A percentile compares a stretch with the other conserved stretches of the same genome.
Conservation (phyloP, 2,329 filamentous ascomycete genomes). For the Nothopassalora personata region DNA sequence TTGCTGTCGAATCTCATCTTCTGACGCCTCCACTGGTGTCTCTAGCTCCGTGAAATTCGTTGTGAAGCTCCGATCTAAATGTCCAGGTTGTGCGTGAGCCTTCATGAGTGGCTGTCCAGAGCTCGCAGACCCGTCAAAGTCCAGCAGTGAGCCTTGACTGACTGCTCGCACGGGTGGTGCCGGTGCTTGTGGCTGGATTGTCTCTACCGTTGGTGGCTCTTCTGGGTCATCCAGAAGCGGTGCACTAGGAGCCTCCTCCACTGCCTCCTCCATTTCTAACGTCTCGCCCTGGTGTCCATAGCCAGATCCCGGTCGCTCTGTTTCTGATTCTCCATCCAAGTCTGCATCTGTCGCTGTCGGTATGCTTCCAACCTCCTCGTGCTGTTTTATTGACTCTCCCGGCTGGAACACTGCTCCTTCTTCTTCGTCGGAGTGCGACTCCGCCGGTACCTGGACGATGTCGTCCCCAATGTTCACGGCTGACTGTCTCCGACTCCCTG, state of each 20-base stretch:
- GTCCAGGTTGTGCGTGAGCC: constrained; percentile 12
- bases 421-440: constrained; percentile 18
- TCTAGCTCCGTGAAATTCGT: constrained; percentile 30
- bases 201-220: constrained; percentile 25
- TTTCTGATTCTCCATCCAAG: constrained; percentile 12
- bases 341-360: constrained; percentile 3
- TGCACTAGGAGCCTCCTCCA: constrained; percentile 39
- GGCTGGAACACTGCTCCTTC: constrained; percentile 18
- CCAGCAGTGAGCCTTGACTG: constrained; percentile 11
- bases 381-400: constrained; percentile 14
- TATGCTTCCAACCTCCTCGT: constrained; percentile 1
- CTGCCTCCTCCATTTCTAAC: constrained; percentile 42
- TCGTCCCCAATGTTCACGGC: constrained; percentile 16
- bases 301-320: constrained; percentile 14
- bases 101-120: constrained; percentile 15
- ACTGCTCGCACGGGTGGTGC: constrained; percentile 7
- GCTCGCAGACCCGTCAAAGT: constrained; percentile 15
- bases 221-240: constrained; percentile 40
- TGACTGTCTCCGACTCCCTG: constrained; percentile 9
- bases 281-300: constrained; percentile 47
- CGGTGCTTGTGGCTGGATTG: constrained; percentile 4
- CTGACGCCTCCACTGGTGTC: constrained; percentile 5
- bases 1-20: constrained; percentile 10
- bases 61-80: constrained; percentile 29
- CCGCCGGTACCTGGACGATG: not conserved